Percentiles rank a stretch among this genome's conserved stretches.
Evolutionary conservation across 345 rosid species (phyloP).

Genomic region (Psidium guajava): DNA sequence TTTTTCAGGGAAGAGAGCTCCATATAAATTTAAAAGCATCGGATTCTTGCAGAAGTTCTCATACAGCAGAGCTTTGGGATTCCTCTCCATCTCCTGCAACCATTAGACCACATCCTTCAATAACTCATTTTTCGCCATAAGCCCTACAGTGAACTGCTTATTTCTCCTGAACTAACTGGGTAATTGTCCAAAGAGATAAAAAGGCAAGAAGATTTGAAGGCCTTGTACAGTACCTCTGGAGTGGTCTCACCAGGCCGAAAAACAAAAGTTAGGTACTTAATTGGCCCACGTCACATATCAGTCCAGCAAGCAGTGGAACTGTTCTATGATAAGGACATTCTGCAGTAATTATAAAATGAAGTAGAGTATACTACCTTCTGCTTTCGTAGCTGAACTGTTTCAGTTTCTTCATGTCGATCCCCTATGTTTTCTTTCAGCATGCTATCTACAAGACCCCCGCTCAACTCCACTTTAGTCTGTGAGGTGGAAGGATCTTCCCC

Average conservation of each 20-base stretch:
- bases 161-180: neutral
- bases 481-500: conserved; percentile 32
- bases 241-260: neutral
- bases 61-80: conserved; percentile 35
- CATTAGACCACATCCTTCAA: neutral
- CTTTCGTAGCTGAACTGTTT: conserved; percentile 24
- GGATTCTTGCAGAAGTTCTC: conserved; percentile 52
- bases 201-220: neutral
- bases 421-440: conserved; percentile 15
- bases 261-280: neutral
- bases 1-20: conserved; percentile 49
- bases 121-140: neutral
- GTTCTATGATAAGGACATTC: neutral
- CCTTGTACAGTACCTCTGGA: neutral
- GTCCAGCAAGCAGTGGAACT: neutral
- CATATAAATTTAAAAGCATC: conserved; percentile 44
- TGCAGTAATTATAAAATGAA: neutral
- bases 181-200: neutral
- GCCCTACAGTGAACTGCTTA: neutral
- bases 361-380: conserved; percentile 33
- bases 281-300: neutral
- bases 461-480: conserved; percentile 23
- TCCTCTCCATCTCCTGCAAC: conserved; percentile 40
- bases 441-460: conserved; percentile 15
- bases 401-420: conserved; percentile 31